Base-by-base conservation (phyloP, 2,329 filamentous ascomycete genomes). In the Ophiostoma sp. region DNA sequence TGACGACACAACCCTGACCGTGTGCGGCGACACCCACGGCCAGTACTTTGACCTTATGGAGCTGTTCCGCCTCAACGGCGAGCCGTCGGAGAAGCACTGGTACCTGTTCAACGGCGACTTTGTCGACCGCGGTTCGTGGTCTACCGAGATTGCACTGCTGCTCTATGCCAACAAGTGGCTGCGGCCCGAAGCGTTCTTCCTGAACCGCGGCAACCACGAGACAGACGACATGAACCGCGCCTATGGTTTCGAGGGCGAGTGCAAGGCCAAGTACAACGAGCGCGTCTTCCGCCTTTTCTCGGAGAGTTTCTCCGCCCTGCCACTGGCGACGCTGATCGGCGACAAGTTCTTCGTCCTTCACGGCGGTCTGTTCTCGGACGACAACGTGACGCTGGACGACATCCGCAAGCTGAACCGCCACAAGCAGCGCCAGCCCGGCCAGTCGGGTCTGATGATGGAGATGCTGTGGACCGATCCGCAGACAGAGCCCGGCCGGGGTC, bases 391-490 rank as follows among this genome's bases (percentile, higher is more conserved):
- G 0, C 83, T 99, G 68, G 92, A 98, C 75, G 94, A 99, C 77
- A 96, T 99, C 75, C 88, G 95, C 73, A 76, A 73, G 70, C 76
- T 77, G 71, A 79, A 81, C 73, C 80, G 80, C 68, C 79, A 81
- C 71, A 80, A 81, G 74, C 78, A 80, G 70, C 79, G 80, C 62
- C 72, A 78, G 77, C 70, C 95, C 2, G 95, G 95, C 41, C 95
- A 99, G 79, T 83, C 91, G 67, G 95, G 95, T 17, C 82, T 99
- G 76, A 99, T 99, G 95, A 99, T 99, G 95, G 95, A 99, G 81
- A 99, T 99, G 95, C 86, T 99, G 66, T 99, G 95, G 95, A 98
- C 95, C 0, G 95, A 99, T 78, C 95, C 95, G 2, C 95, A 99
- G 79, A 86, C 91, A 0, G 85, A 89, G 75, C 89, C 91, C 36